Base-by-base conservation (phyloP, 345 rosid genomes). In the Linum tenue region DNA sequence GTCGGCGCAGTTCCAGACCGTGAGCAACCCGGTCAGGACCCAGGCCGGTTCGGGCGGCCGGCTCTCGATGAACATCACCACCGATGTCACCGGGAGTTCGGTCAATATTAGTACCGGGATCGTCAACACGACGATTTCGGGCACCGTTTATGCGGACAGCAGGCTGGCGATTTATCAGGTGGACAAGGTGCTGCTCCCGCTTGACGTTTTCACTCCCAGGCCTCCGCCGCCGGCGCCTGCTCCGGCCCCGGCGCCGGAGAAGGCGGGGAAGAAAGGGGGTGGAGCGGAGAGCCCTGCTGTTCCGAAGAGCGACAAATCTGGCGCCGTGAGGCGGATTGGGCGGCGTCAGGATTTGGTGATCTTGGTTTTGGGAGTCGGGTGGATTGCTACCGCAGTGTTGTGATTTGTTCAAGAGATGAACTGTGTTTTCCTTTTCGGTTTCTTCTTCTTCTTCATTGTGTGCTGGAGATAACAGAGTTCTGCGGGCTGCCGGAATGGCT, bases 101-200 rank as follows among this genome's bases (percentile, higher is more conserved):
- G 60, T 57, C 9, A 57, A 57, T 57, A 57, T 57, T 17, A 57
- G 37, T 36, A 57, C 60, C 31, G 5, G 60, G 60, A 57, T 57
- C 6, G 37, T 36, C 60, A 57, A 57, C 17, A 57, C 60, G 31
- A 57, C 37, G 9, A 16, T 57, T 3, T 57, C 60, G 31, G 60
- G 60, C 5, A 38, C 69, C 16, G 58, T 82, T 0, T 78, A 67
- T 59, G 65, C 72, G n/a, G 84, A 82, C 62, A 69, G 64, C 12
- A 79, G 76, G 53, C 73, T 80, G 55, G 79, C 80, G 2, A 71
- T 82, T 37, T 82, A 78, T 39, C 76, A 70, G 59, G 80, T 82
- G 1, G 82, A 77, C 67, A 73, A 82, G 69, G 86, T 82, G 22
- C 69, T 82, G 60, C 84, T 76, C 56, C 86, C 86, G 7, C 50